Conservation (phyloP, 2,329 filamentous ascomycete genomes). For the Dactylellina parvicollis region DNA sequence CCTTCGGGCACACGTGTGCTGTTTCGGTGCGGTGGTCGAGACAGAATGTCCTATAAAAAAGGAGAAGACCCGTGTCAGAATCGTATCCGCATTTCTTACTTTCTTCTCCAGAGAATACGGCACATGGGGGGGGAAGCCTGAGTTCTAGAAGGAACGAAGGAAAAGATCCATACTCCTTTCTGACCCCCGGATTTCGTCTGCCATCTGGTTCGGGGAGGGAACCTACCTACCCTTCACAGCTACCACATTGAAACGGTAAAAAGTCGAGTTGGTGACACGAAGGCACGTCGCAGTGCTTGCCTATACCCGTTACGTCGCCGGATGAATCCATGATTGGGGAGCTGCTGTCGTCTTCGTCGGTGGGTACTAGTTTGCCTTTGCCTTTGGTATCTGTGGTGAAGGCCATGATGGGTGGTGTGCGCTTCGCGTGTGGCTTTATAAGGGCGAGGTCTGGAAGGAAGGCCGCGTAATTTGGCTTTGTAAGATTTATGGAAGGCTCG, state of each 20-base stretch:
- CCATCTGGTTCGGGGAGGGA: not conserved
- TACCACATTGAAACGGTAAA: constrained; percentile 91
- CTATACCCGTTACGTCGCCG: constrained; percentile 83
- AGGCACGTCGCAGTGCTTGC: constrained; percentile 86
- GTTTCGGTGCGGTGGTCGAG: constrained; percentile 91
- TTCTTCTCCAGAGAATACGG: too few relatives aligned
- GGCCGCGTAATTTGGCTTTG: constrained; percentile 53
- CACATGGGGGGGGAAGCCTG: too few relatives aligned
- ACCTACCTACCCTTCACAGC: constrained; percentile 71
- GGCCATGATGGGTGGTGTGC: constrained; percentile 12
- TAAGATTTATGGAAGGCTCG: constrained; percentile 20
- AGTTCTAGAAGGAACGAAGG: too few relatives aligned
- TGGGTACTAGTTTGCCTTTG: constrained; percentile 50
- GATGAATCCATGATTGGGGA: constrained; percentile 52
- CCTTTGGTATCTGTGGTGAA: constrained; percentile 51
- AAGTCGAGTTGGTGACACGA: constrained; percentile 97
- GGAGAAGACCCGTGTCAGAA: not conserved
- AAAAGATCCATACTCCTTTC: constrained; percentile 7
- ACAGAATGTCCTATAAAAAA: constrained; percentile 77
- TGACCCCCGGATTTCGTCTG: not conserved
- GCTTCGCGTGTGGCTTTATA: constrained; percentile 23
- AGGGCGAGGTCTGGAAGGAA: not conserved
- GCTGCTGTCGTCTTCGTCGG: constrained; percentile 51
- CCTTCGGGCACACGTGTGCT: constrained; percentile 74
- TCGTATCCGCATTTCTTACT: not conserved